Evolutionary conservation across 331 rosid species (phyloP).

Genomic region (Pyrus hybrid): DNA sequence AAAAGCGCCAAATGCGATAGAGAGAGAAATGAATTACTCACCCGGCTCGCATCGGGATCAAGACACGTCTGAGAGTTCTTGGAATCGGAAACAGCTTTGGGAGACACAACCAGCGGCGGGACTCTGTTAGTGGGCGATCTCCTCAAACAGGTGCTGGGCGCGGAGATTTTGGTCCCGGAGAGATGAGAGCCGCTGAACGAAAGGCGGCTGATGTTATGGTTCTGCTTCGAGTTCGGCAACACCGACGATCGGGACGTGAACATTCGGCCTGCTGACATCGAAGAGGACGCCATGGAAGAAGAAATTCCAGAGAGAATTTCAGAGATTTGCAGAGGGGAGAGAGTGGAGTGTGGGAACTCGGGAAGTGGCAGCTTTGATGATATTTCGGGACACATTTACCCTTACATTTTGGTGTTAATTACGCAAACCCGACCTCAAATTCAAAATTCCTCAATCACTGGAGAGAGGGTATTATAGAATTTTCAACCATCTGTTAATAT

Average conservation of each 20-base stretch:
- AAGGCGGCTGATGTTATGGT: conserved; percentile 14
- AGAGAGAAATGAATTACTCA: conserved; percentile 12
- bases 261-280: conserved; percentile 51
- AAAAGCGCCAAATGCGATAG: not conserved
- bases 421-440: not conserved
- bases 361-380: not conserved
- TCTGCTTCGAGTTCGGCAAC: not conserved
- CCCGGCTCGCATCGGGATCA: conserved; percentile 99
- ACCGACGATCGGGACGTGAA: conserved; percentile 31
- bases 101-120: conserved; percentile 47
- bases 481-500: not conserved
- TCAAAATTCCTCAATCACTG: too few species aligned
- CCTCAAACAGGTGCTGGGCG: conserved; percentile 2
- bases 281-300: conserved; percentile 50
- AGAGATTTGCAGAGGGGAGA: not conserved
- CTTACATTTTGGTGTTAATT: not conserved
- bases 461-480: not conserved
- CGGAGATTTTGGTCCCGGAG: conserved; percentile 39
- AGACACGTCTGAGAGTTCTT: conserved; percentile 85
- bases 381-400: not conserved
- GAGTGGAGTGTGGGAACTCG: not conserved
- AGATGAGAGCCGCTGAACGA: conserved; percentile 51
- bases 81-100: conserved; percentile 85
- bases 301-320: not conserved
- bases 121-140: not conserved